Base-by-base conservation (phyloP, 495 filamentous ascomycete species). In the Filosporella fistucella region DNA sequence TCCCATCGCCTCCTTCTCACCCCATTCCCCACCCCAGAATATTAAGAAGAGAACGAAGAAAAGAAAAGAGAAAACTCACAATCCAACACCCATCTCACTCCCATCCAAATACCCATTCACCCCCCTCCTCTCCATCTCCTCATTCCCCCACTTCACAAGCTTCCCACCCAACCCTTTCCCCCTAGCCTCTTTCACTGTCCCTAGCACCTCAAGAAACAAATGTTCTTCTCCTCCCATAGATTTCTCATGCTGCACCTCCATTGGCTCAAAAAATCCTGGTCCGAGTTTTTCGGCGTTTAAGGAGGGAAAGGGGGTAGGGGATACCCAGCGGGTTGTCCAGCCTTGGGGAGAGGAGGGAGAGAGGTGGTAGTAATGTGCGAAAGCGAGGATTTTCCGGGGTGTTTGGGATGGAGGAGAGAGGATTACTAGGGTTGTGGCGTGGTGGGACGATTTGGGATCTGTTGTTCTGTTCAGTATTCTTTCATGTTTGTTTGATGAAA, bases 31-130 rank as follows among this genome's bases (percentile, higher is more conserved):
- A n/a, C n/a, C n/a, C n/a, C n/a, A n/a, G n/a, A n/a, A n/a, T n/a
- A n/a, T n/a, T n/a, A n/a, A n/a, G n/a, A n/a, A n/a, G n/a, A n/a
- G n/a, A n/a, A n/a, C n/a, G n/a, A n/a, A n/a, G n/a, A n/a, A n/a
- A n/a, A n/a, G n/a, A n/a, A n/a, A n/a, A 16, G 18, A 35, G n/a
- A 5, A 35, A 12, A 14, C 13, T 14, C 17, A 51, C 29, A 51
- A 30, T 11, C 1, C 1, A 29, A 12, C 8, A 2, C 26, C 48
- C 25, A 0, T 7, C 29, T 28, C 23, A 5, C 6, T 11, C 2
- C 24, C 49, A 52, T 45, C 41, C 4, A 52, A 21, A 35, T 52
- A 52, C 8, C 30, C 14, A 14, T 52, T 42, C 22, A 46, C 2
- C 13, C 42, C 42, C 14, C 46, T 42, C 18, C 20, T 16, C 34